phyloP scores from a whole-genome alignment of 2,329 filamentous ascomycete species.

The Fusarium marasasianum region DNA sequence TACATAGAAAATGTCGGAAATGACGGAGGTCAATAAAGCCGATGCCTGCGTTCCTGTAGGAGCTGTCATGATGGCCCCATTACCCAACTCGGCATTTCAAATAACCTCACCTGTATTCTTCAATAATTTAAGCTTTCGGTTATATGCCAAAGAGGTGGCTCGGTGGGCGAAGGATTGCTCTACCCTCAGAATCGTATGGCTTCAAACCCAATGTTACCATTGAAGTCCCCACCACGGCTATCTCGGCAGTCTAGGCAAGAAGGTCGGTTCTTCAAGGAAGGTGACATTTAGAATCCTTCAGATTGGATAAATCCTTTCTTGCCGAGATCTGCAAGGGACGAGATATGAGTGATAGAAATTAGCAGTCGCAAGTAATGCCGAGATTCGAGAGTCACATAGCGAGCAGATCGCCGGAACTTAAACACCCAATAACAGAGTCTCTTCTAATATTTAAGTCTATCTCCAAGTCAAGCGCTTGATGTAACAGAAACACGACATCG shows the following conservation, averaged over 20 bases:
- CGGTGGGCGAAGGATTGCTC: not conserved
- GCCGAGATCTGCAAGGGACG: no score
- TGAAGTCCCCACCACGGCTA: not conserved
- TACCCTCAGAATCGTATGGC: not conserved
- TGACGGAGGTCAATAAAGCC: not conserved
- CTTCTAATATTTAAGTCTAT: not conserved
- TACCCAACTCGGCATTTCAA: not conserved
- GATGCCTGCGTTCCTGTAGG: not conserved
- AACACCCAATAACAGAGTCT: fast-evolving
- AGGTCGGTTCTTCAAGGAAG: not conserved
- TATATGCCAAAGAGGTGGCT: not conserved
- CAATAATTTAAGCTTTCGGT: not conserved
- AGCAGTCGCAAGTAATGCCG: not conserved
- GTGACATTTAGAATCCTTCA: not conserved
- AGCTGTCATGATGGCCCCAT: no score
- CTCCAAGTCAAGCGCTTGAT: not conserved
- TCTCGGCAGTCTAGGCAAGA: not conserved
- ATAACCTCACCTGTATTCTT: not conserved
- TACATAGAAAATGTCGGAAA: not conserved
- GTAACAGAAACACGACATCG: not conserved
- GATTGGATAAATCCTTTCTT: not conserved
- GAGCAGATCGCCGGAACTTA: not conserved
- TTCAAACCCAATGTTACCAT: not conserved
- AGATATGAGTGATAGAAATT: no score
- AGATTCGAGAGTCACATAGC: no score